Evolutionary conservation across 345 rosid species (phyloP), one percentile per base, ranked within the genome.

Genomic region (Salix suchowensis): DNA sequence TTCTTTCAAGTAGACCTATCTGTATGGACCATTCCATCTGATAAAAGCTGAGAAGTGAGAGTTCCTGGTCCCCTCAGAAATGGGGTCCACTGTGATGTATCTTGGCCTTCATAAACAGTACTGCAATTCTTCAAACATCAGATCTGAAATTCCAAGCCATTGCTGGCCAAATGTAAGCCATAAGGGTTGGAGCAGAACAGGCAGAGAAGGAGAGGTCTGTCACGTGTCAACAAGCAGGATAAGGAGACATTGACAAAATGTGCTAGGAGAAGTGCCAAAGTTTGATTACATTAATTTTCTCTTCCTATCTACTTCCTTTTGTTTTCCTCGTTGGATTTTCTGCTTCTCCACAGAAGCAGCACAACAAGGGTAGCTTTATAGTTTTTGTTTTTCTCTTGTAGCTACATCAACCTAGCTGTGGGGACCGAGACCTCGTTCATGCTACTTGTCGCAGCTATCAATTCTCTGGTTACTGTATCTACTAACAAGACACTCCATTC

Each of bases 181-280:
- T 30, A 36, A 68, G 28, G 28, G 7, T 12, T 44, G 40, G 13
- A 74, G 30, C 34, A 70, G 73, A 82, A 74, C 14, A 16, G 74
- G 85, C 24, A 62, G 10, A 24, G 48, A 74, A 24, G 10, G 68
- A 74, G 73, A 77, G 72, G 77, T 36, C 44, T 36, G 54, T 80
- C 88, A 83, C 86, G 83, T 88, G 91, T 62, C 65, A 79, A 6
- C 66, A 26, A 46, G 74, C 34, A 77, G 79, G 84, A 86, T 83
- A 61, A 70, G 91, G 89, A 76, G 90, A 88, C 90, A 88, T 23
- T 48, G 86, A 86, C 91, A 82, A 87, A 85, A 36, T 71, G 74
- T 87, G 90, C 64, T 79, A 55, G 83, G 77, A 82, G 77, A 88
- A 82, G 73, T 72, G 81, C 84, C 93, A 84, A 87, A 67, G 19